Conservation (phyloP, 805 yeast species). For the Metschnikowia bowlesiae region DNA sequence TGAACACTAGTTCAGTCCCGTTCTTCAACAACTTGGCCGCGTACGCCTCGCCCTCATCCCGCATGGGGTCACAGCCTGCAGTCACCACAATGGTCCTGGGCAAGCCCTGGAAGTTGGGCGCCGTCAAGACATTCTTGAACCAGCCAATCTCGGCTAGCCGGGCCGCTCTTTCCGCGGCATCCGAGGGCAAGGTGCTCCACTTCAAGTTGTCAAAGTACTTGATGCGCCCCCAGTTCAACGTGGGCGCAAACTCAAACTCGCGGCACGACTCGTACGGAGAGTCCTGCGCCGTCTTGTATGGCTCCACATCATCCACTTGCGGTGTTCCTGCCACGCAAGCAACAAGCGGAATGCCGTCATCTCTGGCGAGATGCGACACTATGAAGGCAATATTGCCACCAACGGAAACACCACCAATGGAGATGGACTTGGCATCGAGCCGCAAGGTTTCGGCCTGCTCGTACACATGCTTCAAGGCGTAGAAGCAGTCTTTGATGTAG, state of each 20-base stretch:
- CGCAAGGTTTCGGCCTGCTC: constrained; percentile 18
- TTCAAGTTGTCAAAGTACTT: constrained; percentile 27
- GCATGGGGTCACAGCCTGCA: constrained; percentile 31
- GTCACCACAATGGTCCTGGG: constrained; percentile 26
- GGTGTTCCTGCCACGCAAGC: constrained; percentile 29
- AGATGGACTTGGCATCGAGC: constrained; percentile 18
- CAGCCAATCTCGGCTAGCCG: constrained; percentile 24
- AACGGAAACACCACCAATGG: constrained; percentile 23
- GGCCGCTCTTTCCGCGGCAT: constrained; percentile 9
- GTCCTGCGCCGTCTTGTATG: constrained; percentile 18
- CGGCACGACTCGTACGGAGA: constrained; percentile 22
- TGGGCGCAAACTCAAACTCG: constrained; percentile 30
- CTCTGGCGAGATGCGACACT: constrained; percentile 25
- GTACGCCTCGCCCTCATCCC: constrained; percentile 30
- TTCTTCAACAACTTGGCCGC: constrained; percentile 21
- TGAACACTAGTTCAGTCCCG: constrained; percentile 21
- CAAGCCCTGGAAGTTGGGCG: constrained; percentile 22
- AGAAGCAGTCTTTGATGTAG: constrained; percentile 24
- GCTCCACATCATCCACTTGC: constrained; percentile 26
- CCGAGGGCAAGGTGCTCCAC: constrained; percentile 21
- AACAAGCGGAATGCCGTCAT: constrained; percentile 19
- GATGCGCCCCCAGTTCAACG: constrained; percentile 27
- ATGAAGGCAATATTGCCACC: constrained; percentile 25
- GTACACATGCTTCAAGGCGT: constrained; percentile 22
- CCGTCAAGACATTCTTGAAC: constrained; percentile 24